phyloP scores from a whole-genome alignment of 176 grass and related monocot genomes.

The Zea luxurians region DNA sequence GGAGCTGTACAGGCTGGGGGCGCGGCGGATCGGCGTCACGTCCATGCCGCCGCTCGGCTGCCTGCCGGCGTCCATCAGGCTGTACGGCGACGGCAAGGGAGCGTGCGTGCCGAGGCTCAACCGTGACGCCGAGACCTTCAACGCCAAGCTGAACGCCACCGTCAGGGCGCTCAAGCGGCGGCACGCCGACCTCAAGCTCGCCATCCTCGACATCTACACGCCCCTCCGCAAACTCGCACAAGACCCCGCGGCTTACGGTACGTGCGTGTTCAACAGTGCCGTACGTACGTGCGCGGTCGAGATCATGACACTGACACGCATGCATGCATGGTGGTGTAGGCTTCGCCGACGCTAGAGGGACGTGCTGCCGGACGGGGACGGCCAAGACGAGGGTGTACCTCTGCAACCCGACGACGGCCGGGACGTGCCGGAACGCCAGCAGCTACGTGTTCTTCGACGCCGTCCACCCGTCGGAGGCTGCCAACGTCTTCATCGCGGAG shows the following conservation, averaged over 20 bases:
- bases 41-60: slow-evolving; percentile 78
- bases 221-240: slow-evolving; percentile 45
- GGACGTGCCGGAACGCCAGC: slow-evolving; percentile 61
- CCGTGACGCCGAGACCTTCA: slow-evolving; percentile 61
- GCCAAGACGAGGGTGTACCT: slow-evolving; percentile 57
- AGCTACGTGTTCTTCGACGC: slow-evolving; percentile 79
- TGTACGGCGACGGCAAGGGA: slow-evolving; percentile 46
- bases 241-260: slow-evolving; percentile 49
- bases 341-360: slow-evolving; percentile 52
- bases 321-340: slow-evolving; percentile 25
- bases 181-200: slow-evolving; percentile 47
- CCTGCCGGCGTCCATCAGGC: slow-evolving; percentile 55
- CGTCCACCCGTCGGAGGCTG: slow-evolving; percentile 72
- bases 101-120: slow-evolving; percentile 65
- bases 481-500: slow-evolving; percentile 61
- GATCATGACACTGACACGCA: too few relatives aligned
- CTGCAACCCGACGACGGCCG: slow-evolving; percentile 42
- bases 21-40: slow-evolving; percentile 70
- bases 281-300: too few relatives aligned
- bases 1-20: slow-evolving; percentile 58
- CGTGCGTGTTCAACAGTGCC: too few relatives aligned
- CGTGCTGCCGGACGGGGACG: slow-evolving; percentile 69
- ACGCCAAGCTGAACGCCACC: slow-evolving; percentile 61
- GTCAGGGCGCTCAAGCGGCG: slow-evolving; percentile 30
- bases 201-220: slow-evolving; percentile 65